A percentile compares a stretch with the other conserved stretches of the same genome.
Conservation (phyloP, 1,139 yeast species). For the Hanseniaspora gamundiae region DNA sequence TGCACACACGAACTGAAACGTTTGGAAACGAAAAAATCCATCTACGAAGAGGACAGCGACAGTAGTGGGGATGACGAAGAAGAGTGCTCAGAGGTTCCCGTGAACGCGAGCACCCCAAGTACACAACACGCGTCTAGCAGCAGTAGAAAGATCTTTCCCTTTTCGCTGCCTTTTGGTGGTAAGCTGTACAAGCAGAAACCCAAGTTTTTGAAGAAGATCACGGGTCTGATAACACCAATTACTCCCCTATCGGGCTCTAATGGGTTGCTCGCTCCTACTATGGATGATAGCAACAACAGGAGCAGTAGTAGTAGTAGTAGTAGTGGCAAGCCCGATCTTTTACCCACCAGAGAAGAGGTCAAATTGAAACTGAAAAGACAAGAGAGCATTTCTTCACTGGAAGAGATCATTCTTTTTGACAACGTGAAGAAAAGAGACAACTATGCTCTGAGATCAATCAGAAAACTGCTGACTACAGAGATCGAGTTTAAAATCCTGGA, state of each 20-base stretch:
- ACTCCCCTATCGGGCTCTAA: conserved; percentile 10
- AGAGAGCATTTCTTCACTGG: conserved; percentile 46
- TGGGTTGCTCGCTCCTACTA: conserved; percentile 9
- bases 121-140: too few species aligned
- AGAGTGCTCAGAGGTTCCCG: too few species aligned
- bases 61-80: background rate
- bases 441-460: conserved; percentile 56
- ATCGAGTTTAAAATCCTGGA: background rate
- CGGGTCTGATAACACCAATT: conserved; percentile 8
- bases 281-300: conserved; percentile 14
- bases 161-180: conserved; percentile 34
- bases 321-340: too few species aligned
- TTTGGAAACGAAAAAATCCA: conserved; percentile 1
- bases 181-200: conserved; percentile 13
- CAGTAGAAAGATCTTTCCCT: conserved; percentile 26
- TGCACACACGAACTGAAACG: background rate
- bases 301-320: conserved; percentile 18
- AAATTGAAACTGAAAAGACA: conserved; percentile 40
- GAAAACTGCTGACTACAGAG: conserved; percentile 32
- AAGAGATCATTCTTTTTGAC: conserved; percentile 49
- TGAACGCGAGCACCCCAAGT: too few species aligned
- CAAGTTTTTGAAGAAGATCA: background rate
- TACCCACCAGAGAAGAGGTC: conserved; percentile 27
- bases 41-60: background rate
- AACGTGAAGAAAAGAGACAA: conserved; percentile 50